Percentiles rank a stretch among this genome's conserved stretches.
Conservation (phyloP, 1,284 basidiomycete species). For the Afroboletus lepidellus region DNA sequence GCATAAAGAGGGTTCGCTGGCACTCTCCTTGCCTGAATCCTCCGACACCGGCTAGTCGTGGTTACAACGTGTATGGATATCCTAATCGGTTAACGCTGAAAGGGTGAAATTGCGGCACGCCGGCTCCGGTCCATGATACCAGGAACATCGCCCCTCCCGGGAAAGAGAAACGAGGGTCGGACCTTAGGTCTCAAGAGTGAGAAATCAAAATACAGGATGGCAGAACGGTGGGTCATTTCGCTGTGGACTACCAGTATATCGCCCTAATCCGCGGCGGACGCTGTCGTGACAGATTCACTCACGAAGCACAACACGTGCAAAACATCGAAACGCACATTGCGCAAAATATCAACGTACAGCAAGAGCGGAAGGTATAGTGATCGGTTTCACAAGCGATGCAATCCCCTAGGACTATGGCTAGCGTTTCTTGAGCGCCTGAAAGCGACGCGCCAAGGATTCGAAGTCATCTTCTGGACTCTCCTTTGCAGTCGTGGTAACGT, state of each 20-base stretch:
- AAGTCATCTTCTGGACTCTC: constrained; percentile 62
- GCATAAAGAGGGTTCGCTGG: constrained; percentile 4
- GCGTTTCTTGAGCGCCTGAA: constrained; percentile 78
- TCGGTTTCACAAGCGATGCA: constrained; percentile 6
- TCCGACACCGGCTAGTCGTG: constrained; percentile 1
- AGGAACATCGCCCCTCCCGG: neutral
- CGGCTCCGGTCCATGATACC: neutral
- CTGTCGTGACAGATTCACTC: constrained; percentile 6
- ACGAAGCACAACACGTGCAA: constrained; percentile 8
- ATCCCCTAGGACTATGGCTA: constrained; percentile 30
- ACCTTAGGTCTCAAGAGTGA: neutral
- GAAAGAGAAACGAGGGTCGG: neutral
- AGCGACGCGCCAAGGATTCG: constrained; percentile 66
- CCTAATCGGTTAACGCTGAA: neutral
- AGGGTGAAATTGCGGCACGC: neutral
- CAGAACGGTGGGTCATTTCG: neutral
- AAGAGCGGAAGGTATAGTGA: constrained; percentile 2
- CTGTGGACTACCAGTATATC: neutral
- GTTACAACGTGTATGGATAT: constrained; percentile 4
- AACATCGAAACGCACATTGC: constrained; percentile 2
- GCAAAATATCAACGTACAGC: constrained; percentile 5
- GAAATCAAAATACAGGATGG: neutral
- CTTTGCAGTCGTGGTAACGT: constrained; percentile 3
- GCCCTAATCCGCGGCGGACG: constrained; percentile 21
- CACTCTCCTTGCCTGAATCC: constrained; percentile 6